Conservation (phyloP, 371 early-diverging fungal genomes). For the Haplosporangium sp. region DNA sequence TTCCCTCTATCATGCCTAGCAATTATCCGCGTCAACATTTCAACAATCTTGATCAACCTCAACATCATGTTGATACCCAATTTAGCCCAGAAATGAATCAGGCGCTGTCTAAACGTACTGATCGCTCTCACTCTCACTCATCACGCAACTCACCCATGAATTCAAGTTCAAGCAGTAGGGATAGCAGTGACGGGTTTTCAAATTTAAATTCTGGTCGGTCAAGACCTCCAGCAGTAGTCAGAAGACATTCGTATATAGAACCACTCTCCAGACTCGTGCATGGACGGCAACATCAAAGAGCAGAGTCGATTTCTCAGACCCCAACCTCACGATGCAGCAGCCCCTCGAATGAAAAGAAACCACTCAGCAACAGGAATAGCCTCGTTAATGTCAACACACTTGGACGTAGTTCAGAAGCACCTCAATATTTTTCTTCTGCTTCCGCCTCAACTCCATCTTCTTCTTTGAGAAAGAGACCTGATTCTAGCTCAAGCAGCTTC, state of each 20-base stretch:
- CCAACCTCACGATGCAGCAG: neutral
- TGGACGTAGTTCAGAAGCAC: neutral
- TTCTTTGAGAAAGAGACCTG: neutral
- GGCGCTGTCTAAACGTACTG: neutral
- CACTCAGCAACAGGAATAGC: constrained; percentile 4
- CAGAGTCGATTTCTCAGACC: neutral
- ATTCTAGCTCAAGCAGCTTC: neutral
- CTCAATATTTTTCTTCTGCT: neutral
- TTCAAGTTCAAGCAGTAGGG: neutral
- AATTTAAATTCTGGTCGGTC: neutral
- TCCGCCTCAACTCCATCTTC: neutral
- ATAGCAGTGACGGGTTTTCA: neutral
- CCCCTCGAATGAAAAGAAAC: neutral
- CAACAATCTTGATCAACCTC: neutral
- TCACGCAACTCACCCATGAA: neutral
- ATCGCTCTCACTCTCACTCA: neutral
- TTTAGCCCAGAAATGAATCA: neutral
- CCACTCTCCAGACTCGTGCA: neutral
- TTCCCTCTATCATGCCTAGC: neutral
- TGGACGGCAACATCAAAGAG: neutral
- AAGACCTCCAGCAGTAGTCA: neutral
- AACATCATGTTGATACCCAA: neutral
- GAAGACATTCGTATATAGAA: neutral
- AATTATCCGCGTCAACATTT: neutral
- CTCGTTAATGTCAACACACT: constrained; percentile 10